Evolutionary conservation across 139 green algal genomes (phyloP), one percentile per base, ranked within the genome.

Genomic region (Chlorella sp.): DNA sequence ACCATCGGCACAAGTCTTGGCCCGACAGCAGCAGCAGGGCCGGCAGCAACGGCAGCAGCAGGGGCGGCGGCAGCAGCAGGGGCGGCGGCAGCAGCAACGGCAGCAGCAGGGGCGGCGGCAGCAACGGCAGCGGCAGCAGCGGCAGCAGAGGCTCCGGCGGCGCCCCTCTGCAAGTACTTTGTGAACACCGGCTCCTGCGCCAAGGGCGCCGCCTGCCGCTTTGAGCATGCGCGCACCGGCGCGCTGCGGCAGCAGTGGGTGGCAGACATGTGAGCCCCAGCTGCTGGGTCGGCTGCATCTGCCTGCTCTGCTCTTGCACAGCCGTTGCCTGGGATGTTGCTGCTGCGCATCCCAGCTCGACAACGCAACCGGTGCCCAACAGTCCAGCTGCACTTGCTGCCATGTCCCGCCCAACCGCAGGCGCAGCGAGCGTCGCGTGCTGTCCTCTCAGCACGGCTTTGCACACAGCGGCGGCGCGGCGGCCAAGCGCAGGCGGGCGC

Each of bases 81-180:
- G 14, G 58, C 34, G 34, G 67, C 36, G 32, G 30, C 32, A 43
- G 65, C n/a, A 32, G 7, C 65, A 4, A 22, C 32, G 56, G 34
- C 44, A 26, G 36, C 9, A 26, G 81, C 54, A 72, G 69, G 24
- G 58, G 69, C 51, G 48, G 36, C 80, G 44, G 36, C 22, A 46
- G 51, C 69, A 48, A n/a, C 36, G 32, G 30, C 32, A 43, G 65
- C n/a, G 65, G 7, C 65, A 4, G n/a, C 32, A 68, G 34, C 44
- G 20, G 36, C 9, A 26, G 81, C 54, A 72, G 69, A 22, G 58
- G 69, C 51, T 36, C 26, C 80, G 44, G 36, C 22, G 36, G 51
- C 69, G 36, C 17, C 32, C 16, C 76, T 90, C 19, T 95, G 92
- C 88, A 94, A 93, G 84, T 92, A 88, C 74, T 95, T 80, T 73